Base-by-base conservation (phyloP, 805 yeast genomes). In the Ogataea ganodermae region DNA sequence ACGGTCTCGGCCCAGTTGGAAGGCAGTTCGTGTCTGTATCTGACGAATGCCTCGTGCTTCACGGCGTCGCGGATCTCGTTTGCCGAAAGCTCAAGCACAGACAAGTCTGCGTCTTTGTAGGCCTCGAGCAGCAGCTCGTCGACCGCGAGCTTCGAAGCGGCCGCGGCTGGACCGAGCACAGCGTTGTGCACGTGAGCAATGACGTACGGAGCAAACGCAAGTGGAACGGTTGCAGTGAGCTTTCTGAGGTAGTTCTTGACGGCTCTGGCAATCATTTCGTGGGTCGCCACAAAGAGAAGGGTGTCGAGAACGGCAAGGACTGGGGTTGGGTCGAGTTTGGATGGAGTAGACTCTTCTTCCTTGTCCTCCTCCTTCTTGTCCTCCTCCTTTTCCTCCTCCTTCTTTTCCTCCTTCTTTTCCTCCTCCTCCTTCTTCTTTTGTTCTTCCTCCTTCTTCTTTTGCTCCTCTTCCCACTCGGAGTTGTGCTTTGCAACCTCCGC, bases 241-340 rank as follows among this genome's bases (percentile, higher is more conserved):
- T 66, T 62, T 61, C 89, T 81, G 58, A 91, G 68, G 37, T 84
- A 64, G 59, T 89, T 95, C 70, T 92, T 92, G 42, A 80, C 67
- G 22, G 88, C 80, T 69, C 99, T 84, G 20, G 92, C 79, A 57
- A 91, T 66, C 72, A 91, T 84, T 67, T 91, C 98, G 46, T 74
- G 79, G 35, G 71, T 63, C 24, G 81, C 65, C 32, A 83, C 65
- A 12, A 58, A 62, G 46, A 73, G 66, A 40, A 86, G 70, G n/a
- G 82, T 71, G 6, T 68, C 58, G 50, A 79, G 71, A 53, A 75
- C 68, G 12, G 78, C 71, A 32, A 63, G 51, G 20, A 60, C 62
- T 13, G 81, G 77, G 39, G 70, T 68, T 50, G 75, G 70, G 45
- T 71, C 69, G 13, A 76, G 73, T 5, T 73, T 60, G n/a, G 63